Evolutionary conservation across 2,329 filamentous ascomycete genomes (phyloP), one percentile per base, ranked within the genome.

Genomic region (Didymosphaeria variabile): DNA sequence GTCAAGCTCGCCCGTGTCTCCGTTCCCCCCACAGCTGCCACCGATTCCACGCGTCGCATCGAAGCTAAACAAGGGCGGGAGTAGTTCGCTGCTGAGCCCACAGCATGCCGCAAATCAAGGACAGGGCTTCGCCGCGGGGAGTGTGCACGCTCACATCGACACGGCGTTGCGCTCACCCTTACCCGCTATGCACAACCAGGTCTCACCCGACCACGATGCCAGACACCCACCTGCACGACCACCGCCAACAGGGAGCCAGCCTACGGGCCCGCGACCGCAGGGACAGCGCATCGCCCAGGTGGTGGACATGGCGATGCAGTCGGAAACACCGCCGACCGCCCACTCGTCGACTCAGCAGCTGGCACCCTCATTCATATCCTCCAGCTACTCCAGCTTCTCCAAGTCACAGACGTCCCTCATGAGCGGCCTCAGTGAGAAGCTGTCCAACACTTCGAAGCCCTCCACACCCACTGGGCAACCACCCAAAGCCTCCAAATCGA

Each of bases 401-500:
- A 72, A 66, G 54, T 79, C 76, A 3, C 72, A 75, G 60, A 69
- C 75, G 10, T 77, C 75, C 6, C 64, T 77, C 47, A 64, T 73
- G 31, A 72, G 67, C 54, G 72, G 76, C 21, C 64, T 73, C 29
- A 71, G 70, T 40, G 74, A 78, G 44, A 77, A 71, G 66, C 63
- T 71, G 51, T 65, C 68, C 3, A 66, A 66, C 62, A 65, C 58
- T 23, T 63, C 71, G 15, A 75, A 71, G 58, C 34, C 64, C n/a
- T 57, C 67, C 1, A 64, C 69, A 3, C 67, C 67, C 6, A 68
- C 68, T 10, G 45, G 61, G 12, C 65, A 69, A 3, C 62, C 72
- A 23, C 60, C 61, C 47, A 79, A 79, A 67, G 64, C 66, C 5
- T 79, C 79, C 32, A 86, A 85, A 69, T 82, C 83, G 45, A 82